Base-by-base conservation (phyloP, 164 flowering plant species). In the Umbellularia californica region DNA sequence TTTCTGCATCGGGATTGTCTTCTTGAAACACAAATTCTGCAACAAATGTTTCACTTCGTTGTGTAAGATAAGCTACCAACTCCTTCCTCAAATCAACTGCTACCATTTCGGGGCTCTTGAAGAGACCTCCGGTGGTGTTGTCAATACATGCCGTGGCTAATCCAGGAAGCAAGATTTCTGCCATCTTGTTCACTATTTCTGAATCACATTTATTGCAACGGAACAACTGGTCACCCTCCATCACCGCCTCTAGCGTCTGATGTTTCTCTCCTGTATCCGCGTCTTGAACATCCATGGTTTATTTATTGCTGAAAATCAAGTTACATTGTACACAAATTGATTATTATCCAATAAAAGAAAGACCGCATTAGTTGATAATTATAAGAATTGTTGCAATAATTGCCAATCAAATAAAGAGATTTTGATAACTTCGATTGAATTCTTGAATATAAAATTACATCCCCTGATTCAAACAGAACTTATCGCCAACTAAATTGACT, bases 81-180 rank as follows among this genome's bases (percentile, higher is more conserved):
- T 94, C 98, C 74, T 87, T 89, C 76, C 95, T 84, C 28, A 91
- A 71, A 75, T 86, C 93, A 70, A 82, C 88, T 65, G 93, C 97
- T 71, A 94, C 90, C 0, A 89, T 78, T 14, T 84, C 89, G 1
- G 95, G 89, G 52, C 72, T 70, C 58, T 72, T 79, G 75, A 82
- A 79, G 1, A 82, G 69, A 69, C 72, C 82, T 4, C 84, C 84
- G 0, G 76, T 74, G 28, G 84, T 82, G 66, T 74, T 74, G 62
- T 82, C 84, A 63, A 79, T 74, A 66, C 84, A 82, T 50, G 80
- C 80, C 3, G 84, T 64, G 6, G 84, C 69, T 69, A 82, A 75
- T 47, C 84, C 84, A 6, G 63, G 70, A 41, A 82, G 78, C 50
- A 82, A 24, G n/a, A 77, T 41, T 30, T 77, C 77, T 27, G 75